Evolutionary conservation across 371 early-diverging fungal genomes (phyloP).

Genomic region (Mucor velutinosus): DNA sequence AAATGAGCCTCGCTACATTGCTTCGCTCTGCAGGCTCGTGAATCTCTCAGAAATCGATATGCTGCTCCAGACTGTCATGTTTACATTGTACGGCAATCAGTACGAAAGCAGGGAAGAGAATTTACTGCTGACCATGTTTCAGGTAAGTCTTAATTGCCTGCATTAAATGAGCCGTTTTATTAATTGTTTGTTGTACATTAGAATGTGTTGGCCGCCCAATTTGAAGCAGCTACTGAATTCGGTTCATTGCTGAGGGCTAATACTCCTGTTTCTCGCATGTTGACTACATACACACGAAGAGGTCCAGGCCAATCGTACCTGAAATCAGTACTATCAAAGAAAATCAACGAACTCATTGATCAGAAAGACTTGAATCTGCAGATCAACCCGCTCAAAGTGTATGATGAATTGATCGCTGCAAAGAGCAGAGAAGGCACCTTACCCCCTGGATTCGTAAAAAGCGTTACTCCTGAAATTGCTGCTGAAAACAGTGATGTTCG

Average conservation of each 20-base stretch:
- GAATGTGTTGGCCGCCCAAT: constrained; percentile 89
- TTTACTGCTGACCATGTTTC: constrained; percentile 93
- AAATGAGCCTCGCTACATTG: constrained; percentile 91
- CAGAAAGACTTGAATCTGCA: constrained; percentile 77
- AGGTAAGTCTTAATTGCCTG: constrained; percentile 50
- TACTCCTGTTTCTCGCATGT: constrained; percentile 95
- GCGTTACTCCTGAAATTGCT: constrained; percentile 82
- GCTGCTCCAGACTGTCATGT: constrained; percentile 94
- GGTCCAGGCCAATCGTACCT: constrained; percentile 95
- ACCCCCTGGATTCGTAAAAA: constrained; percentile 65
- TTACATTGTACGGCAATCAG: constrained; percentile 94
- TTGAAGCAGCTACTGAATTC: constrained; percentile 89
- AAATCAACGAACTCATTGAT: constrained; percentile 77
- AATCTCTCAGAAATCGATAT: constrained; percentile 91
- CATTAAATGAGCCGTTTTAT: neutral
- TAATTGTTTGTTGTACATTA: constrained; percentile 22
- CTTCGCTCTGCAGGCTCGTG: constrained; percentile 83
- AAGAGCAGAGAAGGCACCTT: constrained; percentile 66
- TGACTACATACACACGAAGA: constrained; percentile 95
- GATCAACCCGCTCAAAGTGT: constrained; percentile 84
- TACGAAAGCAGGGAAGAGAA: constrained; percentile 96
- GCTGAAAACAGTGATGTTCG: constrained; percentile 78
- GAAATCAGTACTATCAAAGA: constrained; percentile 82
- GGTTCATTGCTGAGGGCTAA: constrained; percentile 90
- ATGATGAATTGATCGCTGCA: constrained; percentile 85